phyloP scores from a whole-genome alignment of 148 eudicot genomes.

The Bassia scoparia region DNA sequence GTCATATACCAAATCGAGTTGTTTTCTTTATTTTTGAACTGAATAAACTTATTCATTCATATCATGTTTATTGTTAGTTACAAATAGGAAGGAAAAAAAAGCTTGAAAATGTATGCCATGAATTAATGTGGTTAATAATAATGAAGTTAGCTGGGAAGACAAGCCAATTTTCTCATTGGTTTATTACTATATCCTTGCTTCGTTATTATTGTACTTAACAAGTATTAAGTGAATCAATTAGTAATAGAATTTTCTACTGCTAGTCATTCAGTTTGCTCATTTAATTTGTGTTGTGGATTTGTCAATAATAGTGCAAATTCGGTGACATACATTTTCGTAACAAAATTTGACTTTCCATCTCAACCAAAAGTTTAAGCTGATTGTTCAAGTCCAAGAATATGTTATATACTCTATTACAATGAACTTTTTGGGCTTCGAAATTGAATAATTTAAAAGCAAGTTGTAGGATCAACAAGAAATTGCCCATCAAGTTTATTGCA shows the following conservation, averaged over 20 bases:
- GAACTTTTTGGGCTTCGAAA: too few relatives aligned
- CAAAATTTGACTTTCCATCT: too few relatives aligned
- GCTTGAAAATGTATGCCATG: neutral
- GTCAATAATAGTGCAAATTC: too few relatives aligned
- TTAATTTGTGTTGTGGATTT: too few relatives aligned
- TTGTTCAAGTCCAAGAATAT: too few relatives aligned
- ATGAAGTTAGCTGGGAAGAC: neutral
- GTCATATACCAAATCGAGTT: neutral
- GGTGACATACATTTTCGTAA: too few relatives aligned
- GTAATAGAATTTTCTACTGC: too few relatives aligned
- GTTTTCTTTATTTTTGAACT: neutral
- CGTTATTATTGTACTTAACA: neutral
- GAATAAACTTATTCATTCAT: neutral
- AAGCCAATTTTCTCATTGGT: slow-evolving; percentile 14
- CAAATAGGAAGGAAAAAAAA: neutral
- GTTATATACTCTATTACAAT: too few relatives aligned
- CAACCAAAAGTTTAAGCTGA: too few relatives aligned
- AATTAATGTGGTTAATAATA: neutral
- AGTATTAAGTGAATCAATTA: neutral
- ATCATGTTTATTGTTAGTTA: neutral
- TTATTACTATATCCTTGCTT: neutral
- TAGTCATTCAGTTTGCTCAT: neutral
- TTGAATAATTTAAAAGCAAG: too few relatives aligned
- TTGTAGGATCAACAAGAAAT: too few relatives aligned
- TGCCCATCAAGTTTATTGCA: too few relatives aligned